These are phyloP conservation scores for Antitrichia curtipendula DNA, from an alignment of 225 moss, liverwort and hornwort species.

Conservation along the genomic window DNA sequence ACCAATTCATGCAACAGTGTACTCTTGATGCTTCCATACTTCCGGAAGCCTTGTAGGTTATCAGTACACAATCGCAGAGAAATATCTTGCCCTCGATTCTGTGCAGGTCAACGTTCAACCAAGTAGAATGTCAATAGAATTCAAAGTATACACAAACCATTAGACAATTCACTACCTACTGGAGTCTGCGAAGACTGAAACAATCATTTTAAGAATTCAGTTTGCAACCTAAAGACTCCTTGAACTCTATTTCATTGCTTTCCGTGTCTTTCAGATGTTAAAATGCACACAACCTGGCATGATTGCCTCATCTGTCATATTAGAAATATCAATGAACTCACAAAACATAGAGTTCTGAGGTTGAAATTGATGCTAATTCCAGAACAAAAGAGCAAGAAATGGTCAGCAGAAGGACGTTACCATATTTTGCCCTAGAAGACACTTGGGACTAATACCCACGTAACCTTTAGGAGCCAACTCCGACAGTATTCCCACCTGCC, in stretches of 20 bases:
- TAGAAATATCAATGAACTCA: background rate
- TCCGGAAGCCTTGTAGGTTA: slow-evolving; percentile 81
- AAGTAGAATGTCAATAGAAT: background rate
- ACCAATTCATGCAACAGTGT: slow-evolving; percentile 95
- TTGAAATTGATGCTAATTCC: background rate
- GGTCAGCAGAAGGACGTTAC: background rate
- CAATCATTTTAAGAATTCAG: background rate
- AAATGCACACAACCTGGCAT: background rate
- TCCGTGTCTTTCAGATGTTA: background rate
- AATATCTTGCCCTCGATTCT: slow-evolving; percentile 95
- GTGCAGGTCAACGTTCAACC: background rate
- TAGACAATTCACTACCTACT: background rate
- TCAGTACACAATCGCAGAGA: slow-evolving; percentile 85
- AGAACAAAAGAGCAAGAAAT: background rate
- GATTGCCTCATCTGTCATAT: background rate
- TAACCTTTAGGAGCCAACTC: slow-evolving; percentile 82
- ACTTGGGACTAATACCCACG: slow-evolving; percentile 80
- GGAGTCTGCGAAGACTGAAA: background rate
- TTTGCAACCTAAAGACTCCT: background rate
- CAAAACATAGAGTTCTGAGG: background rate
- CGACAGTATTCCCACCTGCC: slow-evolving; percentile 80
- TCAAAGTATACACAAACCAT: background rate
- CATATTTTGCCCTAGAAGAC: slow-evolving; percentile 75
- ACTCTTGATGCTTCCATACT: slow-evolving; percentile 79
- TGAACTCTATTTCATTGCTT: background rate